Evolutionary conservation across 1,284 basidiomycete species (phyloP).

Genomic region (Inonotus obliquus): DNA sequence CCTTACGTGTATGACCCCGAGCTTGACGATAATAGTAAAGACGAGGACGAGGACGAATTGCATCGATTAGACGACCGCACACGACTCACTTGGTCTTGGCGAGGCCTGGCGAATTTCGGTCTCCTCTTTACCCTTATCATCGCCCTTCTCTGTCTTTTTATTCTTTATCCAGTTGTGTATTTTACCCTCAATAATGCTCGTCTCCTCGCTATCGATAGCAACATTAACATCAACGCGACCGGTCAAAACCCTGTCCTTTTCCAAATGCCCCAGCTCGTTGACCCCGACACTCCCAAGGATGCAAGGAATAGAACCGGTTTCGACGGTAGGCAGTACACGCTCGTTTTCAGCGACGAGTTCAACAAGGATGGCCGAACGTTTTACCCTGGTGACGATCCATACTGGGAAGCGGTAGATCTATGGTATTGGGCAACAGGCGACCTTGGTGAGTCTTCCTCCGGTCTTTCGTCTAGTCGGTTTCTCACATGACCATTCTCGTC

Average conservation of each 20-base stretch:
- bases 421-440: conserved; percentile 69
- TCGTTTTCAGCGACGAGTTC: conserved; percentile 85
- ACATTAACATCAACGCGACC: conserved; percentile 62
- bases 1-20: conserved; percentile 67
- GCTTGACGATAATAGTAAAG: conserved; percentile 54
- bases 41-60: conserved; percentile 55
- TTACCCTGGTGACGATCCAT: conserved; percentile 65
- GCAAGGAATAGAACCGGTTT: conserved; percentile 58
- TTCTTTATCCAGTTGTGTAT: conserved; percentile 72
- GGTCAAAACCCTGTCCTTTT: conserved; percentile 48
- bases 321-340: conserved; percentile 49
- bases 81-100: conserved; percentile 26
- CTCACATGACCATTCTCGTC: too few species aligned
- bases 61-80: conserved; percentile 50
- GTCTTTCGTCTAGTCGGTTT: background rate
- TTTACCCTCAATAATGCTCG: conserved; percentile 43
- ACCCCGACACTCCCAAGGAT: conserved; percentile 56
- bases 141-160: conserved; percentile 59
- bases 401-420: conserved; percentile 68
- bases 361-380: conserved; percentile 67
- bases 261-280: conserved; percentile 59
- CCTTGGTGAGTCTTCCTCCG: conserved; percentile 3
- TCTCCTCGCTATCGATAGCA: conserved; percentile 54
- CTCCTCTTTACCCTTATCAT: conserved; percentile 39
- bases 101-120: conserved; percentile 46